Percentiles rank a stretch among this genome's conserved stretches.
Evolutionary conservation across 2,329 filamentous ascomycete species (phyloP).

Genomic region (Ilyonectria mors-panacis): DNA sequence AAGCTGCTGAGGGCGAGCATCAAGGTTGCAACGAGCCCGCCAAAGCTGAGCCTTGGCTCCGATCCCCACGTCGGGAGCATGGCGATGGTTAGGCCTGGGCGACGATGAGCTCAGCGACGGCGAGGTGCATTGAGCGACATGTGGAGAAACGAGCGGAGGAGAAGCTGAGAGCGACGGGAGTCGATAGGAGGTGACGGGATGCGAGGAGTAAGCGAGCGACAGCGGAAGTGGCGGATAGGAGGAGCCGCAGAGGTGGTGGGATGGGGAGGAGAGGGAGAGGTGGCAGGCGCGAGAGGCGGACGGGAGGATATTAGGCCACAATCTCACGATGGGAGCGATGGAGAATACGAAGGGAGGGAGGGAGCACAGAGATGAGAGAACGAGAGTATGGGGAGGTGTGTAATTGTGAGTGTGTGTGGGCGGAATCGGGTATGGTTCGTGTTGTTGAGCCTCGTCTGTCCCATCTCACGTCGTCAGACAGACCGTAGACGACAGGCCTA

Average conservation of each 20-base stretch:
- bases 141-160: conserved; percentile 25
- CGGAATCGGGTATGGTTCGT: conserved; percentile 32
- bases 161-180: conserved; percentile 13
- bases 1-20: conserved; percentile 47
- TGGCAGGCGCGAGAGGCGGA: not conserved
- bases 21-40: conserved; percentile 41
- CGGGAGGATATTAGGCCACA: not conserved
- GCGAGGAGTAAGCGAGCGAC: not conserved
- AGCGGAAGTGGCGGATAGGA: not conserved
- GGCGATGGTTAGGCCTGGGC: conserved; percentile 32
- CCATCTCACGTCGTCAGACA: conserved; percentile 21
- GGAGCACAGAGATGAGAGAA: not conserved
- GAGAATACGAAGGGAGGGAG: not conserved
- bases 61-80: conserved; percentile 41
- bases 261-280: not conserved
- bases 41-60: conserved; percentile 32
- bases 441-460: conserved; percentile 35
- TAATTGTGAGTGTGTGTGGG: conserved; percentile 29
- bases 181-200: not conserved
- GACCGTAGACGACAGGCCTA: conserved; percentile 10
- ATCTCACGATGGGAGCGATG: not conserved
- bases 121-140: conserved; percentile 39
- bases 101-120: conserved; percentile 34
- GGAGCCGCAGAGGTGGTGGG: not conserved
- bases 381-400: not conserved